Evolutionary conservation across 208 protist species (phyloP), one percentile per base, ranked within the genome.

Genomic region (Crithidia acanthocephali): DNA sequence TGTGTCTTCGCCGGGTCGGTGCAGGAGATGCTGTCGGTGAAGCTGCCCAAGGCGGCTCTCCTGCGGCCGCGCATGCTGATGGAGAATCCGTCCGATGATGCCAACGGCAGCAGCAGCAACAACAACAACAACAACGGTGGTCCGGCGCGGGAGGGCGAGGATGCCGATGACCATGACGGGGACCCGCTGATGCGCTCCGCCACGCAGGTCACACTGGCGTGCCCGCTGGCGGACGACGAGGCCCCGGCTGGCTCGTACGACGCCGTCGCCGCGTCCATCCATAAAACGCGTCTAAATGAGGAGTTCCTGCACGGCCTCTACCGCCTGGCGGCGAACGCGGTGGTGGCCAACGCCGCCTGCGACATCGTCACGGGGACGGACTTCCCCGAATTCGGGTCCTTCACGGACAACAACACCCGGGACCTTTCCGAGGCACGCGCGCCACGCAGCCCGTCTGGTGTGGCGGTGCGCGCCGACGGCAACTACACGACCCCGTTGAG

Each of bases 1-100:
- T 81, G 76, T 59, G 62, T 86, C n/a, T 90, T 81, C 55, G 76
- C 77, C 27, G 84, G 84, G 3, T 68, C 79, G 25, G 55, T 80
- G 42, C 56, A 64, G 67, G 80, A 79, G 22, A 76, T 89, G 33
- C 58, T 86, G 0, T 35, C 60, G 15, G 65, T 80, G 27, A 73
- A 72, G 44, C 68, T 84, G 23, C 72, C 74, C 5, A 61, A 48
- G 42, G 10, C 32, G 2, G 59, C 50, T 0, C n/a, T n/a, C n/a
- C 30, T 72, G 72, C 47, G 64, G 47, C 32, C 23, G 6, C 27
- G n/a, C 53, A 44, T 60, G 64, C 2, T 22, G 50, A 32, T 8
- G 8, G 50, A n/a, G n/a, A n/a, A n/a, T n/a, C n/a, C n/a, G 35
- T 40, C 35, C 35, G 35, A 40, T 11, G 35, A 11, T 40, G 8